These are phyloP conservation scores for Magnusiomyces suaveolens DNA, from an alignment of 1,139 yeast species.

Conservation along the genomic window DNA sequence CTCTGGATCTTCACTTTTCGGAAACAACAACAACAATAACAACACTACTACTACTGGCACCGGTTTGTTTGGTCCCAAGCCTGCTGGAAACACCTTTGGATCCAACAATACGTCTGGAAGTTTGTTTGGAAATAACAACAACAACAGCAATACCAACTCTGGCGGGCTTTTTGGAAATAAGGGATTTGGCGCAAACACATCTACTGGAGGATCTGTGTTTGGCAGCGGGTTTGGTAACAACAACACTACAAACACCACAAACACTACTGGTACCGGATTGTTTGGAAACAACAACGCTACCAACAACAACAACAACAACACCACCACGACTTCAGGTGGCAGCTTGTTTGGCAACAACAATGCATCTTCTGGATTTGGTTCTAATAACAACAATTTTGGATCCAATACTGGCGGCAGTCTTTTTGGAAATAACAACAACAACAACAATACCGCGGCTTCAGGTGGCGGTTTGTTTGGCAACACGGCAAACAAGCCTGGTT, in stretches of 20 bases:
- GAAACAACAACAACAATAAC: conserved; percentile 25
- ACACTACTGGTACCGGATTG: conserved; percentile 13
- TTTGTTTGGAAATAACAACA: conserved; percentile 29
- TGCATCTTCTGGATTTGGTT: conserved; percentile 6
- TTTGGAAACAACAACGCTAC: conserved; percentile 14
- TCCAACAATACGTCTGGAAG: conserved; percentile 15
- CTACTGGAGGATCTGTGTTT: conserved; percentile 29
- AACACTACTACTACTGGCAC: conserved; percentile 16
- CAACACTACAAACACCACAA: conserved; percentile 12
- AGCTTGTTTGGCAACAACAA: conserved; percentile 26
- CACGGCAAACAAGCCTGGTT: conserved; percentile 17
- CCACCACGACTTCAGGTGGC: conserved; percentile 14
- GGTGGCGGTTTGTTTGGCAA: conserved; percentile 28
- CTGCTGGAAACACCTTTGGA: conserved; percentile 12
- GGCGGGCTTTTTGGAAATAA: conserved; percentile 32
- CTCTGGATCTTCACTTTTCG: conserved; percentile 21
- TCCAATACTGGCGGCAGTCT: conserved; percentile 32
- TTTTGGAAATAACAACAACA: conserved; percentile 28
- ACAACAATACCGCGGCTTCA: conserved; percentile 9
- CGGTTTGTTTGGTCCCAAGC: conserved; percentile 19
- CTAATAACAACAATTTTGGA: conserved; percentile 14
- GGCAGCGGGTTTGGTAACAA: conserved; percentile 14
- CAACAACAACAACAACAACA: conserved; percentile 18
- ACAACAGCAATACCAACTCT: conserved; percentile 16
- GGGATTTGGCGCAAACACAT: conserved; percentile 20